Percentiles rank a stretch among this genome's conserved stretches.
Evolutionary conservation across 768 basidiomycete genomes (phyloP).

Genomic region (Tremella mesenterica): DNA sequence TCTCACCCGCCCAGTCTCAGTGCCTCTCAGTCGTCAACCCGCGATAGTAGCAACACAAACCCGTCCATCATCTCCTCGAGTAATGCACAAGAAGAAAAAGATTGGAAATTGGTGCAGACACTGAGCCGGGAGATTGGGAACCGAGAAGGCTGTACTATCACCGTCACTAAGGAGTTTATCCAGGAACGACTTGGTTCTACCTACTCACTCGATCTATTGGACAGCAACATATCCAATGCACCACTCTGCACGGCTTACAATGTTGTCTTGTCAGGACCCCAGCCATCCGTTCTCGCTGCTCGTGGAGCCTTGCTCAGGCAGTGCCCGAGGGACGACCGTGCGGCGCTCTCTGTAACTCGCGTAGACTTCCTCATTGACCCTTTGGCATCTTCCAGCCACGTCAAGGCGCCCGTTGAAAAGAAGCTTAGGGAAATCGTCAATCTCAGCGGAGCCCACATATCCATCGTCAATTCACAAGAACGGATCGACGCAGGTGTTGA

Average conservation of each 20-base stretch:
- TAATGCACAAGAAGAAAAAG: slow-evolving; percentile 46
- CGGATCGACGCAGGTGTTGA: slow-evolving; percentile 8
- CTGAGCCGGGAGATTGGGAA: slow-evolving; percentile 71
- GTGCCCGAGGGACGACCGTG: slow-evolving; percentile 59
- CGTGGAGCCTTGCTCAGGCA: slow-evolving; percentile 83
- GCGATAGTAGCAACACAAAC: slow-evolving; percentile 5
- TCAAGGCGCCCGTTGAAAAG: slow-evolving; percentile 72
- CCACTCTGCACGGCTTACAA: slow-evolving; percentile 51
- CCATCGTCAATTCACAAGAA: slow-evolving; percentile 68
- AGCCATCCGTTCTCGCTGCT: slow-evolving; percentile 85
- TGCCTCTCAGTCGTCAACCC: slow-evolving; percentile 12
- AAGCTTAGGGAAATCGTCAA: slow-evolving; percentile 90
- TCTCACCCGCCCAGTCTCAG: slow-evolving; percentile 22
- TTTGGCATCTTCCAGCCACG: slow-evolving; percentile 53
- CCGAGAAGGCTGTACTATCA: slow-evolving; percentile 72
- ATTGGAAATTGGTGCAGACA: slow-evolving; percentile 67
- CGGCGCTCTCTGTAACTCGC: slow-evolving; percentile 79
- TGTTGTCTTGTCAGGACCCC: slow-evolving; percentile 80
- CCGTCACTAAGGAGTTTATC: slow-evolving; percentile 54
- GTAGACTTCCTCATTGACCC: slow-evolving; percentile 81
- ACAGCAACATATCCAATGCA: slow-evolving; percentile 7
- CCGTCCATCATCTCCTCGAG: slow-evolving; percentile 5
- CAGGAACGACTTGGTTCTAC: neutral
- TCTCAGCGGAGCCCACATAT: slow-evolving; percentile 84
- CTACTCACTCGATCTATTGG: neutral